These are phyloP conservation scores for Alternaria conjuncta DNA, from an alignment of 2,329 filamentous ascomycete genomes.

Conservation along the genomic window DNA sequence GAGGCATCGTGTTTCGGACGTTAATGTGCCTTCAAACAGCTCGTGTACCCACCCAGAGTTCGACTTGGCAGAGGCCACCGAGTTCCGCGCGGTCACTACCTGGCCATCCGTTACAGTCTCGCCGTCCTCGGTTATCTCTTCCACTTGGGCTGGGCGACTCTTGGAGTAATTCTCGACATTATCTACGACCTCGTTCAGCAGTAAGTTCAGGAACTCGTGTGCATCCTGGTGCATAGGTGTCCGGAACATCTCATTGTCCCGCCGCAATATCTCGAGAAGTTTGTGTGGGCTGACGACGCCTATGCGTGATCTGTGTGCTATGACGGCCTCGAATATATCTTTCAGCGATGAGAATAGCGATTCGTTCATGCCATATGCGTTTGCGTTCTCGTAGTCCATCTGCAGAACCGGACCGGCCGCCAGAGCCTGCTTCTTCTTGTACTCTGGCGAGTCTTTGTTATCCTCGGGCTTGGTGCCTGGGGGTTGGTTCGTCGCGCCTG, in stretches of 20 bases:
- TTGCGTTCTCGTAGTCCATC: constrained; percentile 79
- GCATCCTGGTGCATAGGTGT: constrained; percentile 98
- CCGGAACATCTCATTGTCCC: constrained; percentile 96
- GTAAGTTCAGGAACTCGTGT: constrained; percentile 92
- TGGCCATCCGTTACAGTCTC: constrained; percentile 24
- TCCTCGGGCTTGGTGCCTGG: constrained; percentile 78
- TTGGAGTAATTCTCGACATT: constrained; percentile 90
- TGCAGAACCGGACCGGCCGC: constrained; percentile 85
- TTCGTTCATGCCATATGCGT: constrained; percentile 89
- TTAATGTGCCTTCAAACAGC: constrained; percentile 92
- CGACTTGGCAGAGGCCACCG: constrained; percentile 23
- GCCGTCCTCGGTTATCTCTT: constrained; percentile 34
- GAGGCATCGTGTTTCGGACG: constrained; percentile 94
- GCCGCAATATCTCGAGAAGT: constrained; percentile 90
- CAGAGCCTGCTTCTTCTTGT: constrained; percentile 96
- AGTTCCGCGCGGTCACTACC: constrained; percentile 27
- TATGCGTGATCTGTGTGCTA: constrained; percentile 79
- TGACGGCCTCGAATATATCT: constrained; percentile 92
- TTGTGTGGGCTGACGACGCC: constrained; percentile 91
- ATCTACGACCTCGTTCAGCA: constrained; percentile 94
- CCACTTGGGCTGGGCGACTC: constrained; percentile 57
- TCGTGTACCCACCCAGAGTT: constrained; percentile 86
- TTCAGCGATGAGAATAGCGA: constrained; percentile 93
- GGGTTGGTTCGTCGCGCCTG: constrained; percentile 61
- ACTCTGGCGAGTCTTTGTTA: constrained; percentile 92